Base-by-base conservation (phyloP, 371 early-diverging fungal species). In the Ordospora pajunii region DNA sequence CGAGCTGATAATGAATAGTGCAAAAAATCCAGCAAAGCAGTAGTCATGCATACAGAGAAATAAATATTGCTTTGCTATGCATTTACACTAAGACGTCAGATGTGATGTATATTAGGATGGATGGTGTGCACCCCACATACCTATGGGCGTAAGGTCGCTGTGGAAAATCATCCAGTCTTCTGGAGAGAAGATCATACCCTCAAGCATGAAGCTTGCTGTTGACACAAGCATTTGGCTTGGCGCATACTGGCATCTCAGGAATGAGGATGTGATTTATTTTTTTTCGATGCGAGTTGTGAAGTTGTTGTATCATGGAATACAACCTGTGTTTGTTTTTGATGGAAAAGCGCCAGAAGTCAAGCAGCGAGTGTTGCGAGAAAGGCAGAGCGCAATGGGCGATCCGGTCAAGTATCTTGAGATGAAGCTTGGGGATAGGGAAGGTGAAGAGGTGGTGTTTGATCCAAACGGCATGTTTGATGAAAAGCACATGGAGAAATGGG, bases 311-410 rank as follows among this genome's bases (percentile, higher is more conserved):
- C 90, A 89, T 82, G 90, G 90, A 17, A 89, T 96, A 46, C 88
- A 87, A 63, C 96, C 95, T 2, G 88, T 96, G 0, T 93, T 94
- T 88, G 92, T 94, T 12, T 94, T 92, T 87, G 95, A 94, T 85
- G 94, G 95, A 5, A 89, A 87, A 3, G 88, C 90, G 6, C 83
- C 83, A 21, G 37, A 64, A 92, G 64, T 74, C 7, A 78, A 82
- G 58, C 49, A 44, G n/a, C 49, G 63, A 67, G 66, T 51, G 0
- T 23, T 70, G 21, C 68, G 69, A 53, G 77, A 25, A 73, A 48
- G 68, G 46, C 22, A 58, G n/a, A 43, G 22, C 49, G 54, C 11
- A 42, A 43, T 2, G 45, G 40, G 52, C 43, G 21, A 32, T 4
- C 4, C 69, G 21, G 52, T 71, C 21, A 64, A 42, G 32, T 5